These are phyloP conservation scores for Exophiala xenobiotica DNA, from an alignment of 2,329 filamentous ascomycete species.

Conservation along the genomic window DNA sequence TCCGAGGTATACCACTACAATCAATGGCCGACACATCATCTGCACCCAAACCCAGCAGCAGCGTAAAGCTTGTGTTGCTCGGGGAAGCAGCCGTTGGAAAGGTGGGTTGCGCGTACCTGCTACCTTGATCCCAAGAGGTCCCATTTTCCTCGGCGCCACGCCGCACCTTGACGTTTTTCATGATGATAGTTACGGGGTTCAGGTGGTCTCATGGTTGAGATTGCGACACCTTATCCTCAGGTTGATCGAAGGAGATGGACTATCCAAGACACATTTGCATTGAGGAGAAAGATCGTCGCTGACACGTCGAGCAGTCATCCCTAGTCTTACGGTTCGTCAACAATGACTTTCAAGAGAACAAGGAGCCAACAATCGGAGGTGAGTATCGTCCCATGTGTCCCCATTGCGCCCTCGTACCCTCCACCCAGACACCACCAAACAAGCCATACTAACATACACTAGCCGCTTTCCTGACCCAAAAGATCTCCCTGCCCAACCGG, in stretches of 20 bases:
- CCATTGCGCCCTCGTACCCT: neutral
- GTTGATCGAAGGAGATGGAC: conserved; percentile 3
- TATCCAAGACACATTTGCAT: neutral
- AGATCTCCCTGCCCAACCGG: conserved; percentile 86
- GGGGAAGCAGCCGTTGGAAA: conserved; percentile 98
- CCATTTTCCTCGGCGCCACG: conserved; percentile 2
- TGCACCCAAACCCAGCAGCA: conserved; percentile 92
- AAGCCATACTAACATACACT: conserved; percentile 16
- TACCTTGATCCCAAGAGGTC: conserved; percentile 19
- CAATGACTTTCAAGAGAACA: conserved; percentile 99
- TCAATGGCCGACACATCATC: conserved; percentile 71
- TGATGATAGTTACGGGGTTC: neutral
- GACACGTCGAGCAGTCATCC: conserved; percentile 69
- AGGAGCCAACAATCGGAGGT: conserved; percentile 99
- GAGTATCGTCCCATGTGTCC: conserved; percentile 35
- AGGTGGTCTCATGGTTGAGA: conserved; percentile 18
- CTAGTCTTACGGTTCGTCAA: conserved; percentile 98
- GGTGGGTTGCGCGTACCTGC: conserved; percentile 54
- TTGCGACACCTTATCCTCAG: conserved; percentile 22
- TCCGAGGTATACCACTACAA: neutral
- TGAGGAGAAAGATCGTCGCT: conserved; percentile 10
- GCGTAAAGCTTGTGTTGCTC: conserved; percentile 97
- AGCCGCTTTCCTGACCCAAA: conserved; percentile 98
- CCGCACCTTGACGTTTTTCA: conserved; percentile 4
- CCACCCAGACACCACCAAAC: neutral